phyloP scores from a whole-genome alignment of 31 red algal species.

The Pterothamnion heteromorphum region DNA sequence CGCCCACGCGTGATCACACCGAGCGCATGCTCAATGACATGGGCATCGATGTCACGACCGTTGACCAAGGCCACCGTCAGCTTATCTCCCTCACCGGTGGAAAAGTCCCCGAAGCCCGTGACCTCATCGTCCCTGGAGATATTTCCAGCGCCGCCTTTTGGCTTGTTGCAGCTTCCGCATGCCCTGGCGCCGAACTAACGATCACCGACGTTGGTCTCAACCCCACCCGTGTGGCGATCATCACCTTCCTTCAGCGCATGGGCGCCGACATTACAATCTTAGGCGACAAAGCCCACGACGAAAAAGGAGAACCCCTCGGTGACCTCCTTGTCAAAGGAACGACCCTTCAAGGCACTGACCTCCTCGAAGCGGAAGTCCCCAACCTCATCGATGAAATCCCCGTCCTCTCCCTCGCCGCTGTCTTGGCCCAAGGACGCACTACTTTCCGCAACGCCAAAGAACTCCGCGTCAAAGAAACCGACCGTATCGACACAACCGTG shows the following conservation, averaged over 20 bases:
- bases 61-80: not conserved
- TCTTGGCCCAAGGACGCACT: not conserved
- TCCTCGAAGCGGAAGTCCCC: not conserved
- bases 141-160: not conserved
- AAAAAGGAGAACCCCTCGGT: not conserved
- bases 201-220: not conserved
- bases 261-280: not conserved
- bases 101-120: not conserved
- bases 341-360: not conserved
- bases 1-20: not conserved
- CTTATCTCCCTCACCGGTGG: not conserved
- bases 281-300: not conserved
- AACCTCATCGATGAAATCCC: not conserved
- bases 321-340: not conserved
- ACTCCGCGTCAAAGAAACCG: slow-evolving; percentile 4
- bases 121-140: not conserved
- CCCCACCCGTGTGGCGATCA: not conserved
- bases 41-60: not conserved
- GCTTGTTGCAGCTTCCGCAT: not conserved
- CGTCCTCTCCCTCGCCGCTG: not conserved
- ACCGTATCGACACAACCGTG: not conserved
- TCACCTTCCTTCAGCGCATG: not conserved
- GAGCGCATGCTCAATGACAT: not conserved
- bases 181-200: not conserved
- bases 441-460: not conserved